Evolutionary conservation across 495 filamentous ascomycete species (phyloP).

Genomic region (Penicillium desertorum): DNA sequence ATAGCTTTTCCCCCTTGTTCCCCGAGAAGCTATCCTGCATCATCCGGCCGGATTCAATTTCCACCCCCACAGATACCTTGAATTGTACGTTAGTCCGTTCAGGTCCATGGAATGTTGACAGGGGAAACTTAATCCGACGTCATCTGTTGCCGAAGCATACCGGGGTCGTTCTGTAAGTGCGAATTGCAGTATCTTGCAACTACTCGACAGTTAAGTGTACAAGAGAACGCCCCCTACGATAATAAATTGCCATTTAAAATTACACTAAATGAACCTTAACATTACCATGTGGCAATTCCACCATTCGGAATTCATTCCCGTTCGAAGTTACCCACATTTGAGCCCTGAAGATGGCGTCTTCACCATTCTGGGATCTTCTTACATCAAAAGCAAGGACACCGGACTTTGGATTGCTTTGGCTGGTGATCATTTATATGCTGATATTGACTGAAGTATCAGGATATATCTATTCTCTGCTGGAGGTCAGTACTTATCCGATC

Average conservation of each 20-base stretch:
- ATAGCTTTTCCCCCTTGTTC: background rate
- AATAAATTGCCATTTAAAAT: constrained; percentile 1
- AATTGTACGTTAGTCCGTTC: background rate
- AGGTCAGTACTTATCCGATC: background rate
- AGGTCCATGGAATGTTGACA: constrained; percentile 4
- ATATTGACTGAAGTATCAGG: background rate
- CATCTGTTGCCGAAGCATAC: constrained; percentile 4
- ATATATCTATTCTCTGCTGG: constrained; percentile 5
- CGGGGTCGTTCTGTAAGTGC: background rate
- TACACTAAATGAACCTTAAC: background rate
- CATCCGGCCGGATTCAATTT: constrained; percentile 1
- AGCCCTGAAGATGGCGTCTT: background rate
- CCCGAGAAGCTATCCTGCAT: background rate
- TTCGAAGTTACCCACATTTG: background rate
- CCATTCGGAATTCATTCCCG: constrained; percentile 3
- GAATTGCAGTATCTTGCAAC: background rate
- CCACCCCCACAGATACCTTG: background rate
- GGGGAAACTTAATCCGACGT: background rate
- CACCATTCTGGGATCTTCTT: background rate
- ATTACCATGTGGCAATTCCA: background rate
- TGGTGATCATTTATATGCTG: background rate
- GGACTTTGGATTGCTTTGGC: background rate
- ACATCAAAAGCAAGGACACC: background rate
- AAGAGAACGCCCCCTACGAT: background rate
- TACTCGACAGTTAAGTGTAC: background rate